phyloP scores from a whole-genome alignment of 129 eudicot species.

The Heracleum sosnowskyi region DNA sequence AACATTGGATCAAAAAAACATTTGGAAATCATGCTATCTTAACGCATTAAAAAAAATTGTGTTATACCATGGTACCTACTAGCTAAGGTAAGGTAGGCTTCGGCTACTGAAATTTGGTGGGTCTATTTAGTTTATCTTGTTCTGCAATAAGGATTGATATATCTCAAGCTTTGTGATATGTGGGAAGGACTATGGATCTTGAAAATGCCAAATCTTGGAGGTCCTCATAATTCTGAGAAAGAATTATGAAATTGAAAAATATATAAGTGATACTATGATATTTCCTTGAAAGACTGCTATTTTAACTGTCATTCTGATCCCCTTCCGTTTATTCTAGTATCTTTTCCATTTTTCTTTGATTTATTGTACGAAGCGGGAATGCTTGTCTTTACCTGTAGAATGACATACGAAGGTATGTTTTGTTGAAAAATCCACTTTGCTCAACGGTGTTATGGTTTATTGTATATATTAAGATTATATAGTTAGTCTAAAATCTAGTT shows the following conservation, averaged over 20 bases:
- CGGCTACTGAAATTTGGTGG: neutral
- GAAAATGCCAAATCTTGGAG: neutral
- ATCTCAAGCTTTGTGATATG: neutral
- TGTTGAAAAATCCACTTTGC: neutral
- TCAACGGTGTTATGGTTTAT: neutral
- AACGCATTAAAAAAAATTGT: too few species aligned
- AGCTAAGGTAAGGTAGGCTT: neutral
- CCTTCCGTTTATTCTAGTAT: neutral
- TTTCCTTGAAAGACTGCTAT: neutral
- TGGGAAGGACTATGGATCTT: conserved; percentile 4
- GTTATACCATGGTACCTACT: too few species aligned
- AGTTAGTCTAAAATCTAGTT: neutral
- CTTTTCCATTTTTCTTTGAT: neutral
- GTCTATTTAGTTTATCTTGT: neutral
- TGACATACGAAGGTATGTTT: neutral
- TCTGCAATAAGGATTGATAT: neutral
- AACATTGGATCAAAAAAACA: too few species aligned
- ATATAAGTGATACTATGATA: neutral
- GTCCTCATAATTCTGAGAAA: neutral
- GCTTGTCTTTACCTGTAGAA: neutral
- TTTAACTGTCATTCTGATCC: neutral
- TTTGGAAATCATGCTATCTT: too few species aligned
- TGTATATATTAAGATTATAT: too few species aligned
- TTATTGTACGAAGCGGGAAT: neutral
- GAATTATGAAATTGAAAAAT: neutral